Evolutionary conservation across 306 rosid genomes (phyloP).

Genomic region (Gleditsia sinensis): DNA sequence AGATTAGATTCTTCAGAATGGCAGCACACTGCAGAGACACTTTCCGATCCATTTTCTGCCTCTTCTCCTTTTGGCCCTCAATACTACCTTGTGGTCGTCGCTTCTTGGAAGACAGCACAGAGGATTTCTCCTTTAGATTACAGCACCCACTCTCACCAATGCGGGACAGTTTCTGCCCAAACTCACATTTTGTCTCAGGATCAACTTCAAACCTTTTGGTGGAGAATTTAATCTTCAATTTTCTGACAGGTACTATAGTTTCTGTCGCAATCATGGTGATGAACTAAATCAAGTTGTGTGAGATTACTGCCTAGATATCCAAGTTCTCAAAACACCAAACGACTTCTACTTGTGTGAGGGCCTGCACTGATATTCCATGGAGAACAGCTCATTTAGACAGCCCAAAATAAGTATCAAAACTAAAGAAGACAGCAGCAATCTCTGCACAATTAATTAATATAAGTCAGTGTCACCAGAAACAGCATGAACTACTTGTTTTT

Average conservation of each 20-base stretch:
- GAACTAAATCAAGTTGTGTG: background rate
- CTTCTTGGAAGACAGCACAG: slow-evolving; percentile 36
- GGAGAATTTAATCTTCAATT: slow-evolving; percentile 53
- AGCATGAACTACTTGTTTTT: slow-evolving; percentile 26
- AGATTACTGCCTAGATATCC: background rate
- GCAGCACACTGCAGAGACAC: slow-evolving; percentile 43
- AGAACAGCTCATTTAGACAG: background rate
- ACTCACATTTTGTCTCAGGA: slow-evolving; percentile 25
- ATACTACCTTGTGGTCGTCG: slow-evolving; percentile 34
- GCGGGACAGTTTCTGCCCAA: slow-evolving; percentile 30
- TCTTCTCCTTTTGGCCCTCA: slow-evolving; percentile 51
- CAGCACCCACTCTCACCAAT: slow-evolving; percentile 3
- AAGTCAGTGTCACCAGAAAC: background rate
- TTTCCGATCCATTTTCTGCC: slow-evolving; percentile 57
- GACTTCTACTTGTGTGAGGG: background rate
- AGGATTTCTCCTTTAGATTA: slow-evolving; percentile 30
- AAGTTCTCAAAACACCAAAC: background rate
- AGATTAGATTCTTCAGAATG: slow-evolving; percentile 49
- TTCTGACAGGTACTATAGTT: slow-evolving; percentile 44
- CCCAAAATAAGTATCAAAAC: background rate
- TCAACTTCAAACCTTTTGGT: slow-evolving; percentile 49
- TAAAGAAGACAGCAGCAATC: background rate
- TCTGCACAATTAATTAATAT: background rate
- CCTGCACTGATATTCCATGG: background rate
- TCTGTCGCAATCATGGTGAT: slow-evolving; percentile 54